These are phyloP conservation scores for Lecanosticta acicola DNA, from an alignment of 2,329 filamentous ascomycete species.

Conservation along the genomic window DNA sequence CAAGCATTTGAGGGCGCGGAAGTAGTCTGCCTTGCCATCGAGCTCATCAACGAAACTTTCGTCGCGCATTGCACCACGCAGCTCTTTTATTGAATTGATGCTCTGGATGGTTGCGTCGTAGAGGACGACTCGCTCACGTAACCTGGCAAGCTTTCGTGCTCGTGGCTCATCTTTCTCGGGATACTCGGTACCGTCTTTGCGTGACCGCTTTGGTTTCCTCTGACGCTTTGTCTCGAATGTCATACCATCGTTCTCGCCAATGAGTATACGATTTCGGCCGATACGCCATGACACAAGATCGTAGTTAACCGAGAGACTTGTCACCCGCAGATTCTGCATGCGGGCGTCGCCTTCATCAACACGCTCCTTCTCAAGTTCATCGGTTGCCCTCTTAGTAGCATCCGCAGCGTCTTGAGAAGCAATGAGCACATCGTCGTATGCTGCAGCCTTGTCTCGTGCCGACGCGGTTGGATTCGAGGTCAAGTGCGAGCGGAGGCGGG, in stretches of 20 bases:
- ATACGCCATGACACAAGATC: constrained; percentile 92
- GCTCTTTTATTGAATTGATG: constrained; percentile 79
- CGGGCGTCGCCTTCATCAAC: constrained; percentile 75
- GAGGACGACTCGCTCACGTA: constrained; percentile 81
- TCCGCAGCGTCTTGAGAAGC: constrained; percentile 91
- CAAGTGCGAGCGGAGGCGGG: constrained; percentile 46
- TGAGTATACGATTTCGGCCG: constrained; percentile 82
- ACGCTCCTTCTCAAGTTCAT: constrained; percentile 79
- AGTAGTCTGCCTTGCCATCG: constrained; percentile 74
- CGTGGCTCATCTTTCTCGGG: constrained; percentile 58
- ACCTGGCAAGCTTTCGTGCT: constrained; percentile 68
- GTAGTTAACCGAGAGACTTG: constrained; percentile 88
- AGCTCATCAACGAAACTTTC: constrained; percentile 68
- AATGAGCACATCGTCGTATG: constrained; percentile 85
- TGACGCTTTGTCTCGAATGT: constrained; percentile 48
- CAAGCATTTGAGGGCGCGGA: constrained; percentile 81
- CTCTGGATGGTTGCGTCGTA: constrained; percentile 91
- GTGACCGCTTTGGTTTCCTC: constrained; percentile 50
- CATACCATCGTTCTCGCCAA: constrained; percentile 75
- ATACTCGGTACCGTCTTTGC: constrained; percentile 45
- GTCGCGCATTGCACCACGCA: constrained; percentile 86
- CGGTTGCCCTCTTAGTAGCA: constrained; percentile 85
- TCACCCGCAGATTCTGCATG: constrained; percentile 90
- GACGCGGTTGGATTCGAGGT: constrained; percentile 38
- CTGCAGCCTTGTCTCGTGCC: constrained; percentile 64